Evolutionary conservation across 768 basidiomycete genomes (phyloP).

Genomic region (Russula vinacea): DNA sequence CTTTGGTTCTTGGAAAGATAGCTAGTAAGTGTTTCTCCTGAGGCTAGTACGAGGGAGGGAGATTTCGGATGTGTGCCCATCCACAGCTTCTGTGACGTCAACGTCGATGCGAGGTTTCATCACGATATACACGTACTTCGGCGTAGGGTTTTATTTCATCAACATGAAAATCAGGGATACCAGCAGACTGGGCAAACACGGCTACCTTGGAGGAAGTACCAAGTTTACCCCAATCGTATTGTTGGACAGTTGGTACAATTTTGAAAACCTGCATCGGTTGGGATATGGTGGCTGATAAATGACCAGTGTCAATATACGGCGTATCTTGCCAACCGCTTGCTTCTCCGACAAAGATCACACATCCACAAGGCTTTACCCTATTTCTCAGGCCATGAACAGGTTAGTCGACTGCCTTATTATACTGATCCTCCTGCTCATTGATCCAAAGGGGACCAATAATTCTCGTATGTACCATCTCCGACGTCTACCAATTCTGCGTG

Average conservation of each 20-base stretch:
- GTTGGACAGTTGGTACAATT: conserved; percentile 77
- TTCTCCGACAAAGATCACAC: neutral
- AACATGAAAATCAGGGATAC: conserved; percentile 60
- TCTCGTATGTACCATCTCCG: conserved; percentile 18
- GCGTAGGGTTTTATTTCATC: conserved; percentile 81
- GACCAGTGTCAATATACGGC: neutral
- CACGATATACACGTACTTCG: conserved; percentile 57
- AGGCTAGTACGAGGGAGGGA: conserved; percentile 51
- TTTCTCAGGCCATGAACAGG: conserved; percentile 15
- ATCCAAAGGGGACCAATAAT: conserved; percentile 28
- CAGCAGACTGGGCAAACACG: conserved; percentile 64
- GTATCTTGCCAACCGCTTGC: neutral
- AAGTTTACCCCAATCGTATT: conserved; percentile 93
- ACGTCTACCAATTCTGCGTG: neutral
- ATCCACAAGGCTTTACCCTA: neutral
- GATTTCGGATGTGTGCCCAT: conserved; percentile 94
- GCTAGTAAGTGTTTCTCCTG: conserved; percentile 49
- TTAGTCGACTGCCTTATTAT: neutral
- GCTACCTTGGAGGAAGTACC: conserved; percentile 84
- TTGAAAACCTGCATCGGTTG: conserved; percentile 58
- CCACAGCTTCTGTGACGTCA: conserved; percentile 66
- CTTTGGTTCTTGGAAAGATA: conserved; percentile 63
- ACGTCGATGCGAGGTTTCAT: neutral
- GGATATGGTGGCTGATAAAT: neutral
- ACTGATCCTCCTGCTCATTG: neutral